Base-by-base conservation (phyloP, 2,329 filamentous ascomycete genomes). In the Akanthomyces uredinophilus region DNA sequence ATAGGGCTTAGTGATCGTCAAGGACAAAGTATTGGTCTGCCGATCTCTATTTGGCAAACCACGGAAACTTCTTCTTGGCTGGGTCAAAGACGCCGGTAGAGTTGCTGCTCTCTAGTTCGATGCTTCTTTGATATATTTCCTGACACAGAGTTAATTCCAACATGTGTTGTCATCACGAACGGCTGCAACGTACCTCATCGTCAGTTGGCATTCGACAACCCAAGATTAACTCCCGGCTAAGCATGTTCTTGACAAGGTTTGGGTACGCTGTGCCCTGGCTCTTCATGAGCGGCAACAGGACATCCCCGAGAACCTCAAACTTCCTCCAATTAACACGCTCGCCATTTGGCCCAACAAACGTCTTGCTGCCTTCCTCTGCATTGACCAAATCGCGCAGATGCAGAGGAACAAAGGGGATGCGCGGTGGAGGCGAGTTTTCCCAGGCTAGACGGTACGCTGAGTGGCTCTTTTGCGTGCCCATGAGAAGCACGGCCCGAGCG, bases 281-380 rank as follows among this genome's bases (percentile, higher is more conserved):
- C 75, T 88, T 89, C 83, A 97, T 96, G 60, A 99, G 87, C 2
- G 91, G 89, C 64, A 97, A 81, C 59, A 98, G 83, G 5, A 97
- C 90, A 68, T 98, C 94, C 7, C 93, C 93, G 75, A 98, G 87
- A 37, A 99, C 89, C 74, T 98, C 94, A 70, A 98, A 99, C 73
- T 99, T 99, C 75, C 89, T 92, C 95, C 95, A 99, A 73, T 98
- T 98, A 72, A 99, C 91, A 57, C 91, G 82, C 65, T 91, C 85
- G 66, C 81, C 85, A 64, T 86, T 82, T 2, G 84, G 81, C 8
- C 90, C 91, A 1, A 98, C 80, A 72, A 96, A 94, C 0, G 95
- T 98, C 70, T 86, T 86, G 74, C 95, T 97, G 39, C 94, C 95
- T 75, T 96, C 91, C 70, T 96, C 92, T 0, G 95, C 94, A 14